Base-by-base conservation (phyloP, 148 eudicot species). In the Linanthus parryae region DNA sequence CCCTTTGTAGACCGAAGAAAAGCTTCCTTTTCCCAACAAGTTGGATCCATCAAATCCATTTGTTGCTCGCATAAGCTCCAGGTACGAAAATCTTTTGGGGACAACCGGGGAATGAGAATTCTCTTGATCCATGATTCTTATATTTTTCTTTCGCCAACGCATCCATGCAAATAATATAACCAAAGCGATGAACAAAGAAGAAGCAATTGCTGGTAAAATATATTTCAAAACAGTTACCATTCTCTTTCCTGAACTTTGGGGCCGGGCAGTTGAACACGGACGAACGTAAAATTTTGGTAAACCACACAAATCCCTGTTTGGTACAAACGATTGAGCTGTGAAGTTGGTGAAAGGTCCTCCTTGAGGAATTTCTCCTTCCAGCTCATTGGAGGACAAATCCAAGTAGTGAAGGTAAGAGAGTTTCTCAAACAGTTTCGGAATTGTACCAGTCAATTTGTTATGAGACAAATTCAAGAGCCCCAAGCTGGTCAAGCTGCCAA, bases 321-420 rank as follows among this genome's bases (percentile, higher is more conserved):
- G 5, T 37, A 54, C 0, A 8, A 39, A 54, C 0, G 58, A 40
- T 40, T 27, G 17, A 19, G 5, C 8, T 1, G 58, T 54, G 36
- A 54, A 28, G 47, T 54, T 40, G 0, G 6, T 36, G 13, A 54
- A 54, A 18, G 13, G 26, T 26, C 26, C 58, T 9, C 58, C 13
- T 6, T 5, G 39, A 0, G 58, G 58, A 27, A 54, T 54, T 18
- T 40, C 36, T 25, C 48, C 48, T 4, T 3, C 11, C 14, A 54
- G n/a, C 12, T 14, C 27, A 40, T 54, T 54, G 17, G 19, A 54
- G 13, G 58, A 54, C 1, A 54, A 34, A 19, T 40, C 41, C 4
- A 54, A 27, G 28, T 54, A 40, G 3, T 26, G 5, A 8, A 54
- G 47, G 6, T 54, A 7, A 2, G 1, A 0, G 12, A 40, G 48